Conservation (phyloP, 441 rosid genomes). For the Kokia cookei region DNA sequence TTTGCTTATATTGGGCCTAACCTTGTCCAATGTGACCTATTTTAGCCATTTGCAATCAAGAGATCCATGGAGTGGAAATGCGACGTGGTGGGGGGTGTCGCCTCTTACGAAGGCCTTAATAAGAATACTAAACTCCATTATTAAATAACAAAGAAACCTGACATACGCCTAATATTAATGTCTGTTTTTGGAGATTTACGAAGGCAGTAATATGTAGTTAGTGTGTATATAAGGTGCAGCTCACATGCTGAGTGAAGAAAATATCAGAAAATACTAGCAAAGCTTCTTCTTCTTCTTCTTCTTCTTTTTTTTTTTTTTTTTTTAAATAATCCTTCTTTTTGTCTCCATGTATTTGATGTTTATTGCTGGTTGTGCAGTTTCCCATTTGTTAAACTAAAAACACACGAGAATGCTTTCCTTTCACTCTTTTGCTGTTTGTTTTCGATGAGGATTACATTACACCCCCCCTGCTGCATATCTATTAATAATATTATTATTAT, state of each 20-base stretch:
- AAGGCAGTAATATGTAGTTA: background rate
- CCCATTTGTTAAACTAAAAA: background rate
- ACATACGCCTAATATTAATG: background rate
- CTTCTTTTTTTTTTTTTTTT: too few relatives aligned
- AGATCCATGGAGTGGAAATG: background rate
- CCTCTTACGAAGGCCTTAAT: background rate
- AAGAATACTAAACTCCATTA: background rate
- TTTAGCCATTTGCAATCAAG: background rate
- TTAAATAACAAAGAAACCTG: background rate
- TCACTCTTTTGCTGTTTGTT: background rate
- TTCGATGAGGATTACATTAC: background rate
- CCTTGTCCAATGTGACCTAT: background rate
- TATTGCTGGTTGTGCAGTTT: slow-evolving; percentile 1
- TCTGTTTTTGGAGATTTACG: background rate
- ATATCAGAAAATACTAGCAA: background rate
- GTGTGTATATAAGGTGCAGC: background rate
- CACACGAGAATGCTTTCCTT: slow-evolving; percentile 1
- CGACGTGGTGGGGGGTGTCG: background rate
- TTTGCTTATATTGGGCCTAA: background rate
- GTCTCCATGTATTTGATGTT: slow-evolving; percentile 1
- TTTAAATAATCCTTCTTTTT: background rate
- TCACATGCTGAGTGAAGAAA: background rate
- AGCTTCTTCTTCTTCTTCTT: background rate
- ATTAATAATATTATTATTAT: background rate
- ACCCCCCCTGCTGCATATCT: too few relatives aligned